Conservation (phyloP, 208 protist genomes). For the Vickermania spadyakhi region DNA sequence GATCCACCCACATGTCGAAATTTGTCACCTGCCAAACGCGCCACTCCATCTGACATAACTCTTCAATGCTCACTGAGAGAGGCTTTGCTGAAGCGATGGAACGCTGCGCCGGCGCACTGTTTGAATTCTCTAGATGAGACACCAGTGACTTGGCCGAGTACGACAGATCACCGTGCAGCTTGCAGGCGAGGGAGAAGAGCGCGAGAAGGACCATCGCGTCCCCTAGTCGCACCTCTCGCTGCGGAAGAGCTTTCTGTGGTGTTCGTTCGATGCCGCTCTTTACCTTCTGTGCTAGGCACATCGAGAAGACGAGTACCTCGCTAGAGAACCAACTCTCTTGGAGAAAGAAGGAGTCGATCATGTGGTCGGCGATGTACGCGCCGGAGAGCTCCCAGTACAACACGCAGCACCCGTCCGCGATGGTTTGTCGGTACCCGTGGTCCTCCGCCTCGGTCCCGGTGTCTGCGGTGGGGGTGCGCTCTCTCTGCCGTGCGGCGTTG, state of each 20-base stretch:
- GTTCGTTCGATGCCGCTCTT: constrained; percentile 6
- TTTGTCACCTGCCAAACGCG: constrained; percentile 22
- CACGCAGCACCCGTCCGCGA: not conserved
- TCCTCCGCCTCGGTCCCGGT: not conserved
- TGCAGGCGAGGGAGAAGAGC: constrained; percentile 19
- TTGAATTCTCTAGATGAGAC: constrained; percentile 4
- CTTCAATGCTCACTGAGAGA: constrained; percentile 7
- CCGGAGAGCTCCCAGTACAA: constrained; percentile 12
- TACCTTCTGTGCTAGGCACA: constrained; percentile 39
- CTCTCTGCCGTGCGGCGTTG: too few relatives aligned
- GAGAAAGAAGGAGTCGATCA: constrained; percentile 22
- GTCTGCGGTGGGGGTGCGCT: too few relatives aligned
- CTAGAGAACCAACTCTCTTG: constrained; percentile 19
- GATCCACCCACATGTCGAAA: constrained; percentile 18
- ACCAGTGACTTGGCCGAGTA: constrained; percentile 27
- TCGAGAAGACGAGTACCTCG: constrained; percentile 23
- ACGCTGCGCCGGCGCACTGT: not conserved
- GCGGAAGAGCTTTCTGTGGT: constrained; percentile 12
- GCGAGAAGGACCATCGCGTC: constrained; percentile 13
- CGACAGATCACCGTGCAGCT: constrained; percentile 32
- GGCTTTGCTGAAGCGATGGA: not conserved
- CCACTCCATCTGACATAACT: constrained; percentile 25
- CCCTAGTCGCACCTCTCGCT: constrained; percentile 2
- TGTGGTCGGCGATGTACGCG: constrained; percentile 18
- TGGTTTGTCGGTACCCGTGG: not conserved